Conservation (phyloP, 805 yeast species). For the Starmerella etchellsii region DNA sequence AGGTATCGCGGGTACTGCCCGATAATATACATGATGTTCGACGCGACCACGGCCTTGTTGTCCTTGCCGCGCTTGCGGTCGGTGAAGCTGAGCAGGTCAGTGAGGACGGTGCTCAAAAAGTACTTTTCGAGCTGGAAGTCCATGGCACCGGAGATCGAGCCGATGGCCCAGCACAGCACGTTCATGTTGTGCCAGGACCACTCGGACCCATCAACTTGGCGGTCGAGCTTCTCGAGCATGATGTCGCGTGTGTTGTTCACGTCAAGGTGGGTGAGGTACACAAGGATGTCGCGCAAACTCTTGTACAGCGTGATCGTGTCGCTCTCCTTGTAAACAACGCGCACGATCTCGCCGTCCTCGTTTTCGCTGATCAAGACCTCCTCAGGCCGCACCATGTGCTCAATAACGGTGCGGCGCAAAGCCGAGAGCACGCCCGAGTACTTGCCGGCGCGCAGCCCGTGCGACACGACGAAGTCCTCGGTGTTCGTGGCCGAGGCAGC, state of each 20-base stretch:
- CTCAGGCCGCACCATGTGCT: slow-evolving; percentile 96
- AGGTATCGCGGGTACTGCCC: slow-evolving; percentile 97
- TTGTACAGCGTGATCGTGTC: slow-evolving; percentile 94
- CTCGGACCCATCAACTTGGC: slow-evolving; percentile 89
- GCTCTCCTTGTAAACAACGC: slow-evolving; percentile 92
- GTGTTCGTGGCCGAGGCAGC: slow-evolving; percentile 60
- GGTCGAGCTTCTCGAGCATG: slow-evolving; percentile 81
- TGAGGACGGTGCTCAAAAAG: slow-evolving; percentile 83
- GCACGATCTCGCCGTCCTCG: slow-evolving; percentile 97
- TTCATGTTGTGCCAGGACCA: slow-evolving; percentile 99
- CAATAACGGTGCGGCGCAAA: slow-evolving; percentile 85
- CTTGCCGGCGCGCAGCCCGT: slow-evolving; percentile 58
- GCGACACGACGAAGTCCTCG: slow-evolving; percentile 27
- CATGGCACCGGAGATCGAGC: slow-evolving; percentile 98
- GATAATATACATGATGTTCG: slow-evolving; percentile 98
- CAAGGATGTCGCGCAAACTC: slow-evolving; percentile 89
- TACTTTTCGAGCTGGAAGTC: slow-evolving; percentile 94
- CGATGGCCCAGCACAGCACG: slow-evolving; percentile 98
- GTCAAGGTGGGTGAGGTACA: slow-evolving; percentile 87
- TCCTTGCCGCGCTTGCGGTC: slow-evolving; percentile 96
- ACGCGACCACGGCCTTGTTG: slow-evolving; percentile 97
- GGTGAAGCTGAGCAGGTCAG: slow-evolving; percentile 79
- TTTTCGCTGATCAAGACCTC: slow-evolving; percentile 94
- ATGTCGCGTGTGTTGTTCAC: slow-evolving; percentile 87
- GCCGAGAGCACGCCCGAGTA: slow-evolving; percentile 69